These are phyloP conservation scores for Alternaria consortialis DNA, from an alignment of 2,329 filamentous ascomycete genomes.

Conservation along the genomic window DNA sequence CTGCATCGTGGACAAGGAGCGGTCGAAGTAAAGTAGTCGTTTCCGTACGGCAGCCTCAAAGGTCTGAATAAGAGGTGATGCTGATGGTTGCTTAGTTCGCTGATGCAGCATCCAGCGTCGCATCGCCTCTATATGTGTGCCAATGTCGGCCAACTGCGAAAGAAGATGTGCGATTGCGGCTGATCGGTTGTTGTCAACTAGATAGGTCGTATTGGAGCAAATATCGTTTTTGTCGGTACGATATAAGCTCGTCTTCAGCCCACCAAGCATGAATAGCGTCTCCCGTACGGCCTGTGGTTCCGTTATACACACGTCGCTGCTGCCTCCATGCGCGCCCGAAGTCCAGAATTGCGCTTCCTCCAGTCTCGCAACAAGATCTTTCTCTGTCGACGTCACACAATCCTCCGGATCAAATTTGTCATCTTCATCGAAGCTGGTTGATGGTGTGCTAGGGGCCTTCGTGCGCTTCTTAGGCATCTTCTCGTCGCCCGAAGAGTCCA, in stretches of 20 bases:
- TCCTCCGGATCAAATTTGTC: slow-evolving; percentile 47
- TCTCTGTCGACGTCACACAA: slow-evolving; percentile 43
- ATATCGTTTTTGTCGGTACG: slow-evolving; percentile 43
- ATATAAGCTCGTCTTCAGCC: slow-evolving; percentile 79
- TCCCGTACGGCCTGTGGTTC: slow-evolving; percentile 81
- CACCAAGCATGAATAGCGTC: slow-evolving; percentile 83
- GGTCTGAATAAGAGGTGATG: slow-evolving; percentile 66
- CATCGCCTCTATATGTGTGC: slow-evolving; percentile 58
- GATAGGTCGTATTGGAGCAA: slow-evolving; percentile 50
- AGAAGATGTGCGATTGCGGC: slow-evolving; percentile 51
- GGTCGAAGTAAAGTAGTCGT: slow-evolving; percentile 68
- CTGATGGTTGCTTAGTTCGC: slow-evolving; percentile 35
- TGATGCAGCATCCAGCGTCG: slow-evolving; percentile 56
- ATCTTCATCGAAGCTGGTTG: slow-evolving; percentile 52
- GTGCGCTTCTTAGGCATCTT: slow-evolving; percentile 43
- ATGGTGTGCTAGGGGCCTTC: slow-evolving; percentile 35
- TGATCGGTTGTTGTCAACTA: slow-evolving; percentile 50
- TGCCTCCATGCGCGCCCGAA: slow-evolving; percentile 14
- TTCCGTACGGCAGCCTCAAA: slow-evolving; percentile 71
- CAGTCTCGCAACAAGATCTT: slow-evolving; percentile 49
- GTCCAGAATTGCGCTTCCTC: slow-evolving; percentile 61
- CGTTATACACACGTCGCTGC: slow-evolving; percentile 58
- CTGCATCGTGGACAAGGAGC: slow-evolving; percentile 67
- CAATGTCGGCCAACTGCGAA: slow-evolving; percentile 58
- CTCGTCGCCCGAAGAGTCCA: slow-evolving; percentile 72